Evolutionary conservation across 2,329 filamentous ascomycete genomes (phyloP), one percentile per base, ranked within the genome.

Genomic region (Penicillium sp.): DNA sequence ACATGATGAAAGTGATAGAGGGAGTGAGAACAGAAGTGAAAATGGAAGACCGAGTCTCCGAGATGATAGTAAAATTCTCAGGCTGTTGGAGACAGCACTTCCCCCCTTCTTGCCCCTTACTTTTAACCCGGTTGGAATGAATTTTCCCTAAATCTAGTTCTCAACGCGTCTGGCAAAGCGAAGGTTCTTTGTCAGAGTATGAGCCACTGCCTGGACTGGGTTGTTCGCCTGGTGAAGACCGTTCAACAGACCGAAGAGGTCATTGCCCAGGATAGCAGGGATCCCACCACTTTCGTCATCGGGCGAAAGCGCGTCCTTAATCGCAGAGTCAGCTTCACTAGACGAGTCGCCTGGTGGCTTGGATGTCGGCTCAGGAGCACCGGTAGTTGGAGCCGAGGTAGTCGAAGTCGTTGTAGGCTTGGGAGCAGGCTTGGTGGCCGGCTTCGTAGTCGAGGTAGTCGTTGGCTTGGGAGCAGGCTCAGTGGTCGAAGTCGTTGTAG

Each of bases 221-320:
- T 34, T 37, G 27, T 59, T 55, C 18, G 56, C 56, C 7, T 57
- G 15, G n/a, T 39, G 23, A 18, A 59, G 37, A 24, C 56, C 56
- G 6, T 46, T n/a, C 13, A 59, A 42, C 15, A 59, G 50, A 40
- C 49, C 47, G 12, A 59, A 53, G 20, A 59, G 54, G 21, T 59
- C 47, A 7, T 47, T 39, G 34, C 43, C 39, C 9, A 59, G 33
- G 9, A 58, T 24, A 7, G 6, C 7, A n/a, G 21, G 15, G 23
- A 53, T n/a, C n/a, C n/a, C n/a, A n/a, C n/a, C n/a, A n/a, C n/a
- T n/a, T n/a, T n/a, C n/a, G n/a, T n/a, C n/a, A n/a, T n/a, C n/a
- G n/a, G n/a, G n/a, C n/a, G n/a, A n/a, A n/a, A n/a, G n/a, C n/a
- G n/a, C n/a, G n/a, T n/a, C n/a, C n/a, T n/a, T n/a, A n/a, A 33